Conservation (phyloP, 2,329 filamentous ascomycete species). For the Colletotrichum sp. region DNA sequence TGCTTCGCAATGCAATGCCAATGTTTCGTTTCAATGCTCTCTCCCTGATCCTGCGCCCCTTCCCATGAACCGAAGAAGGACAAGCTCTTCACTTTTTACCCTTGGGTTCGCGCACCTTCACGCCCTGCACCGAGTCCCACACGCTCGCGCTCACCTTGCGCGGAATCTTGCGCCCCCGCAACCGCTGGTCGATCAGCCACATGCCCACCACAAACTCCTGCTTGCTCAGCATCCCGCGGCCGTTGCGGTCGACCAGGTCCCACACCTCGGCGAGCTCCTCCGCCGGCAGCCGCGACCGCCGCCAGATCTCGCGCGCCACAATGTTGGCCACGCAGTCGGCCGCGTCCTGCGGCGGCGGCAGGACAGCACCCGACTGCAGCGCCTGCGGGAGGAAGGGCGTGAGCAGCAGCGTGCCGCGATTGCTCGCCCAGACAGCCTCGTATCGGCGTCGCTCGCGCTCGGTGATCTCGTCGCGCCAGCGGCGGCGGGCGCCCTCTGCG, state of each 20-base stretch:
- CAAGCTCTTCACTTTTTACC: slow-evolving; percentile 18
- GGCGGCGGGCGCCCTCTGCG: slow-evolving; percentile 75
- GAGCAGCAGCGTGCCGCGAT: slow-evolving; percentile 64
- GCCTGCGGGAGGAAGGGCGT: not conserved
- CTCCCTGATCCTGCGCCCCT: not conserved
- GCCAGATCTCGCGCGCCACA: slow-evolving; percentile 78
- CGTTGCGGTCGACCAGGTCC: slow-evolving; percentile 70
- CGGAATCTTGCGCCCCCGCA: slow-evolving; percentile 82
- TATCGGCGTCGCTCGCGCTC: slow-evolving; percentile 78
- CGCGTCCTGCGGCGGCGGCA: slow-evolving; percentile 25
- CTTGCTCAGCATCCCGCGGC: slow-evolving; percentile 61
- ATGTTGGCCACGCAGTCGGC: slow-evolving; percentile 67
- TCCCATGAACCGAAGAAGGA: not conserved
- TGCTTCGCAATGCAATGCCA: not conserved
- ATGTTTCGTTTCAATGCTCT: not conserved
- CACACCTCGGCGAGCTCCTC: slow-evolving; percentile 79
- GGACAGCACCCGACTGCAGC: not conserved
- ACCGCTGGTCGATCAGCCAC: slow-evolving; percentile 81
- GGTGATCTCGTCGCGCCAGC: slow-evolving; percentile 79
- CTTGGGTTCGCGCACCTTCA: slow-evolving; percentile 42
- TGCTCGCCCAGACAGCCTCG: slow-evolving; percentile 85
- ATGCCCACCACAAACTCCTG: slow-evolving; percentile 83
- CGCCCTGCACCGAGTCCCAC: slow-evolving; percentile 70
- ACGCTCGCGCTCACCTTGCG: slow-evolving; percentile 74
- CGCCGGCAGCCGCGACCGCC: slow-evolving; percentile 67